phyloP scores from a whole-genome alignment of 768 basidiomycete species.

The Leucosporidium yakuticum region DNA sequence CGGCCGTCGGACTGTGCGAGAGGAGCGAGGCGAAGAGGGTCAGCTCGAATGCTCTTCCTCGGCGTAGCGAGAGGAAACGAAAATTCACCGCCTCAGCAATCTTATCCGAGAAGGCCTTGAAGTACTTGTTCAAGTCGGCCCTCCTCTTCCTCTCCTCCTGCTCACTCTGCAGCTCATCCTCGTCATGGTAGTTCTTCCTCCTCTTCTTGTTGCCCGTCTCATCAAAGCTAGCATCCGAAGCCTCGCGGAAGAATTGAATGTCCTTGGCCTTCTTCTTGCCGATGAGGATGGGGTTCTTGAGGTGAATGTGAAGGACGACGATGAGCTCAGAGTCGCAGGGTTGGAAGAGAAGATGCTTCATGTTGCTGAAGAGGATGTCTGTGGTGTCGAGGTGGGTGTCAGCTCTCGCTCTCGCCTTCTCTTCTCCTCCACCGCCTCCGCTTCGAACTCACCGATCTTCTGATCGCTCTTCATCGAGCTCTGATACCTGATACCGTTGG shows the following conservation, averaged over 20 bases:
- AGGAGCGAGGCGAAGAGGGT: conserved; percentile 12
- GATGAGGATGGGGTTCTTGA: conserved; percentile 94
- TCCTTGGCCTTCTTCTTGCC: conserved; percentile 98
- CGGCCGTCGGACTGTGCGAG: conserved; percentile 66
- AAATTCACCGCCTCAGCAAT: conserved; percentile 75
- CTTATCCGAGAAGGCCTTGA: conserved; percentile 87
- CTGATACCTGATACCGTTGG: conserved; percentile 90
- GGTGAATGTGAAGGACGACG: conserved; percentile 86
- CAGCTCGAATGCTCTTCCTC: neutral
- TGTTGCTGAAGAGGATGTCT: conserved; percentile 94
- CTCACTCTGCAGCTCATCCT: conserved; percentile 98
- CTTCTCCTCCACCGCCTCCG: no score
- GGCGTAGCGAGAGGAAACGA: neutral
- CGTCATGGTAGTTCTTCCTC: conserved; percentile 83
- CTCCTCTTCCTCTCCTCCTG: conserved; percentile 90
- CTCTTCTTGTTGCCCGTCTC: conserved; percentile 99
- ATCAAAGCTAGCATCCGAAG: conserved; percentile 94
- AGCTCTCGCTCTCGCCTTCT: neutral
- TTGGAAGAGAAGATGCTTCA: conserved; percentile 98
- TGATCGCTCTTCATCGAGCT: conserved; percentile 72
- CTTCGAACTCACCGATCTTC: conserved; percentile 65
- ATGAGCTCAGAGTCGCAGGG: conserved; percentile 94
- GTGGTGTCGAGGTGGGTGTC: conserved; percentile 12
- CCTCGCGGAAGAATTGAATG: conserved; percentile 96
- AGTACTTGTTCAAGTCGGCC: conserved; percentile 84